These are phyloP conservation scores for Ottelia alismoides DNA, from an alignment of 106 monocot genomes.

Conservation along the genomic window DNA sequence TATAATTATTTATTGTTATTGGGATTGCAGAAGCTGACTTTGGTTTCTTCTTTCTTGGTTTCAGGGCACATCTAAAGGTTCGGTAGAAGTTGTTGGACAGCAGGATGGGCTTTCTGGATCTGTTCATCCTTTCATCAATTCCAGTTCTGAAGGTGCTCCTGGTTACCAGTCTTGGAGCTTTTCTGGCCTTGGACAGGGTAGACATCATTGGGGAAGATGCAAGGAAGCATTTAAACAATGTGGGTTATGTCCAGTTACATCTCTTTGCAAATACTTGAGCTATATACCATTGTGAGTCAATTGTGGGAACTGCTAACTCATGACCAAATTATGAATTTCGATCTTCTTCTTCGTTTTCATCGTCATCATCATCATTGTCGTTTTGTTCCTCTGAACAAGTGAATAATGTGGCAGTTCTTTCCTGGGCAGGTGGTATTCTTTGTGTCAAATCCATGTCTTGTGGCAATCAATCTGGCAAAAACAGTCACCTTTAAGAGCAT, in stretches of 20 bases:
- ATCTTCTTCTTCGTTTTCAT: not conserved
- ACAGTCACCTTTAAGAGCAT: slow-evolving; percentile 70
- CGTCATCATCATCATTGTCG: too few relatives aligned
- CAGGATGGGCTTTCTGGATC: too few relatives aligned
- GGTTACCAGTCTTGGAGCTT: slow-evolving; percentile 58
- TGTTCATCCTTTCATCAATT: slow-evolving; percentile 51
- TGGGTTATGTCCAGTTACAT: slow-evolving; percentile 25
- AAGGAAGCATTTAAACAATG: slow-evolving; percentile 69
- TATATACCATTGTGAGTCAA: too few relatives aligned
- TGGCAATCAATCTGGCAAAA: slow-evolving; percentile 34
- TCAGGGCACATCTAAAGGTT: too few relatives aligned
- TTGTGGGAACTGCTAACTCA: too few relatives aligned
- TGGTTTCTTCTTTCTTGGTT: too few relatives aligned
- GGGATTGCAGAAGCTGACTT: too few relatives aligned
- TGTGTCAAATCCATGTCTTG: slow-evolving; percentile 73
- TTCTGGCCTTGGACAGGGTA: slow-evolving; percentile 31
- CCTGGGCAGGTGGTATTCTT: slow-evolving; percentile 61
- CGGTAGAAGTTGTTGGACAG: too few relatives aligned
- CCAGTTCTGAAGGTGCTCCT: slow-evolving; percentile 72
- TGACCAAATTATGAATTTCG: not conserved
- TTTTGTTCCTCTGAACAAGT: too few relatives aligned
- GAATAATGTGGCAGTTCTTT: too few relatives aligned
- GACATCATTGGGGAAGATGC: slow-evolving; percentile 43
- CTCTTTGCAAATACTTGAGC: too few relatives aligned
- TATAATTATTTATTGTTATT: too few relatives aligned